phyloP scores from a whole-genome alignment of 2,329 filamentous ascomycete genomes.

The Exophiala oligosperma region DNA sequence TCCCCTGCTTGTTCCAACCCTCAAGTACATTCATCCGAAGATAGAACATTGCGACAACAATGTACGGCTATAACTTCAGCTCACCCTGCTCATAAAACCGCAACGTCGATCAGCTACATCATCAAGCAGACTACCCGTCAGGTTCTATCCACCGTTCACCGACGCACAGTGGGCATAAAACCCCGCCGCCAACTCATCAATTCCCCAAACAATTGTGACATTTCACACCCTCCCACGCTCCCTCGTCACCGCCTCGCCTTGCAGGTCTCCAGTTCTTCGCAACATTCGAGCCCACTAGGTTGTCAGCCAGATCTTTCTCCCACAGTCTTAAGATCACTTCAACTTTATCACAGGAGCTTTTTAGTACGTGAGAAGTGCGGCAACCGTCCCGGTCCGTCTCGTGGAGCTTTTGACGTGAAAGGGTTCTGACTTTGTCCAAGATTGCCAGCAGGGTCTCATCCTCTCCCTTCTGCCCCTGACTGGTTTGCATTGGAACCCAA shows the following conservation, averaged over 20 bases:
- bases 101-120: too few relatives aligned
- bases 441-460: too few relatives aligned
- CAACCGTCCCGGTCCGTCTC: background rate
- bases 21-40: too few relatives aligned
- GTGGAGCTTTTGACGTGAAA: too few relatives aligned
- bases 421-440: too few relatives aligned
- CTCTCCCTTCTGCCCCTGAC: too few relatives aligned
- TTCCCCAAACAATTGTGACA: background rate
- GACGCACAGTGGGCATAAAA: background rate
- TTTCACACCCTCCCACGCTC: background rate
- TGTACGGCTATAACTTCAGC: too few relatives aligned
- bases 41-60: too few relatives aligned
- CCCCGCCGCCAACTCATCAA: background rate
- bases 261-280: background rate
- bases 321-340: background rate
- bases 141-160: too few relatives aligned
- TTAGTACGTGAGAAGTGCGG: background rate
- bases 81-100: too few relatives aligned
- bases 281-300: background rate
- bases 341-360: too few relatives aligned
- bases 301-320: background rate
- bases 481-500: background rate
- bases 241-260: background rate
- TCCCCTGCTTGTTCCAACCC: too few relatives aligned
- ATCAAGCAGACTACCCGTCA: background rate